phyloP scores from a whole-genome alignment of 176 grass and related monocot genomes.

The Areca catechu region DNA sequence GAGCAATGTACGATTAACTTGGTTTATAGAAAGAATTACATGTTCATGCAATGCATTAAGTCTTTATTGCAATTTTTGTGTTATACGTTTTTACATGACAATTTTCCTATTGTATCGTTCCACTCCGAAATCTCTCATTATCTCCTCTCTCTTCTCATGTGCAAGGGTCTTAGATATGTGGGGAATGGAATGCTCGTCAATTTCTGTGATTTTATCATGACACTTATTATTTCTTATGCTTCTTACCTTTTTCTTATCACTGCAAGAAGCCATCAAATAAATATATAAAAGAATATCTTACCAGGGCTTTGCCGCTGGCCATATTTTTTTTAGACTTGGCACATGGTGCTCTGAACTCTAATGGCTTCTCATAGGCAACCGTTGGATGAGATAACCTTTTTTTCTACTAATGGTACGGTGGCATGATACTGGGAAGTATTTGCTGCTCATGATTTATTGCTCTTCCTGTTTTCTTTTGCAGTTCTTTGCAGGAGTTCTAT shows the following conservation, averaged over 20 bases:
- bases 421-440: too few species aligned
- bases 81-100: too few species aligned
- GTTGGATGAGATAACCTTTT: constrained; percentile 48
- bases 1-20: too few species aligned
- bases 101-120: too few species aligned
- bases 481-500: constrained; percentile 86
- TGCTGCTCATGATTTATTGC: not conserved
- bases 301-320: constrained; percentile 88
- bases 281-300: constrained; percentile 2
- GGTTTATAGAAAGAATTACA: too few species aligned
- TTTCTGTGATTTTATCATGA: too few species aligned
- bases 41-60: too few species aligned
- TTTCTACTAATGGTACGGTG: constrained; percentile 7
- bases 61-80: too few species aligned
- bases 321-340: constrained; percentile 95
- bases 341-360: constrained; percentile 84
- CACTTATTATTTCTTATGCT: constrained; percentile 6
- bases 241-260: constrained; percentile 10
- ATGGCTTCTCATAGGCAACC: constrained; percentile 94
- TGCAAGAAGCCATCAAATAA: constrained; percentile 3
- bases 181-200: too few species aligned
- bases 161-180: too few species aligned
- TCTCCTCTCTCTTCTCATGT: too few species aligned
- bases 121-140: too few species aligned
- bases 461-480: constrained; percentile 18